Conservation (phyloP, 768 basidiomycete species). For the Boletus edulis region DNA sequence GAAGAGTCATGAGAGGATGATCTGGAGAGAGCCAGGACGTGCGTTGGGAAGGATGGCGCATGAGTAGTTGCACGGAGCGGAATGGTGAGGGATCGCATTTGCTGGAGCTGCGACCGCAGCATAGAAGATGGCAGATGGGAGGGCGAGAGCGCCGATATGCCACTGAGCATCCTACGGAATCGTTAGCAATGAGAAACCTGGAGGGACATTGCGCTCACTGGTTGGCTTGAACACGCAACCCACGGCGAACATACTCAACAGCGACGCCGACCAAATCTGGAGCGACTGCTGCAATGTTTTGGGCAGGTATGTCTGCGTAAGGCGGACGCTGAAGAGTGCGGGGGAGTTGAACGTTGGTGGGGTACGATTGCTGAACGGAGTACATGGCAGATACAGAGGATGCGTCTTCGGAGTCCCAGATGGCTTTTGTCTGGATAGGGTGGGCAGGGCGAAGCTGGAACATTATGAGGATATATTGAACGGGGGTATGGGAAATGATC, state of each 20-base stretch:
- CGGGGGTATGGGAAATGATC: slow-evolving; percentile 10
- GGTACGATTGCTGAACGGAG: slow-evolving; percentile 29
- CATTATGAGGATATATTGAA: slow-evolving; percentile 21
- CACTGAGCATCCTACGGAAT: slow-evolving; percentile 36
- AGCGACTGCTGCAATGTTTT: slow-evolving; percentile 53
- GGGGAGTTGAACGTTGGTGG: slow-evolving; percentile 60
- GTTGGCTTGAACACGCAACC: slow-evolving; percentile 43
- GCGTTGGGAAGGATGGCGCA: slow-evolving; percentile 41
- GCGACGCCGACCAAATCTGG: slow-evolving; percentile 51
- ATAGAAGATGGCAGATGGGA: slow-evolving; percentile 39
- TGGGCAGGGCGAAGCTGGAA: slow-evolving; percentile 35
- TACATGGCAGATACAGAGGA: slow-evolving; percentile 25
- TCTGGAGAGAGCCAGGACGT: slow-evolving; percentile 48
- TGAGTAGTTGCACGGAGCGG: slow-evolving; percentile 28
- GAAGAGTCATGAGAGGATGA: slow-evolving; percentile 31
- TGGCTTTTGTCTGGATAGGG: slow-evolving; percentile 36
- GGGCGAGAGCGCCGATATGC: slow-evolving; percentile 46
- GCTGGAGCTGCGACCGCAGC: slow-evolving; percentile 30
- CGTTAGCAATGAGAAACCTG: slow-evolving; percentile 30
- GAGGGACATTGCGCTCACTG: slow-evolving; percentile 34
- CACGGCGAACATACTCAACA: slow-evolving; percentile 59
- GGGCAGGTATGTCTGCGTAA: slow-evolving; percentile 54
- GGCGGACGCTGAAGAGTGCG: slow-evolving; percentile 64
- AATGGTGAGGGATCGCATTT: slow-evolving; percentile 31
- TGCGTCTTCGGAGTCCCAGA: slow-evolving; percentile 34